These are phyloP conservation scores for Leccinum uliginosum DNA, from an alignment of 768 basidiomycete genomes.

Conservation along the genomic window DNA sequence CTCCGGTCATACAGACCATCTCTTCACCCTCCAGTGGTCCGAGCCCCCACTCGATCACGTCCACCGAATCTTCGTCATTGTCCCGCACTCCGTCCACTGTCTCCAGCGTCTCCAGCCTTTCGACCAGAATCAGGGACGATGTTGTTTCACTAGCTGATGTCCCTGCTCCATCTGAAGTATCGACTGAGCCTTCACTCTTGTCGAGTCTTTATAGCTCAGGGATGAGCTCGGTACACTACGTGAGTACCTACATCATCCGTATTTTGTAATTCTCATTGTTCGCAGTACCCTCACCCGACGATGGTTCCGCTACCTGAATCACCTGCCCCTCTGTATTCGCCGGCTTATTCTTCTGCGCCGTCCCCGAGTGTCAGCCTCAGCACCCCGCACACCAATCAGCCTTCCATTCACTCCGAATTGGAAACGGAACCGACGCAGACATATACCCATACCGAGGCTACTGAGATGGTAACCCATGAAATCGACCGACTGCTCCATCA, in stretches of 20 bases:
- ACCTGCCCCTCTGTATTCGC: constrained; percentile 24
- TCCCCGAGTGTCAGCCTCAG: constrained; percentile 46
- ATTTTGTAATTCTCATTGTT: constrained; percentile 1
- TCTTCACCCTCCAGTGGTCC: constrained; percentile 34
- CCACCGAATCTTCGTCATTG: constrained; percentile 27
- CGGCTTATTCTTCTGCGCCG: constrained; percentile 38
- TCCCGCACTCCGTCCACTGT: constrained; percentile 37
- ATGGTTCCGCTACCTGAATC: constrained; percentile 25
- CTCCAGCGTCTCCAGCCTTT: constrained; percentile 42
- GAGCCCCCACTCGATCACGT: constrained; percentile 29
- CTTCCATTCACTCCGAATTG: constrained; percentile 46
- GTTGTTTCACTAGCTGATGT: constrained; percentile 15
- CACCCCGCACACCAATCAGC: constrained; percentile 43
- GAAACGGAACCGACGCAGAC: constrained; percentile 40
- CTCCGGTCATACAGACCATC: constrained; percentile 20
- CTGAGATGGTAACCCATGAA: constrained; percentile 46
- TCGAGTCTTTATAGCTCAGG: constrained; percentile 36
- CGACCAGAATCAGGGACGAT: constrained; percentile 34
- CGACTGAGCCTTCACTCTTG: constrained; percentile 57
- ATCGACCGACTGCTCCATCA: constrained; percentile 48
- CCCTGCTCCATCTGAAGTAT: constrained; percentile 30
- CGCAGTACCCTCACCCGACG: constrained; percentile 31
- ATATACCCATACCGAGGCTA: constrained; percentile 33
- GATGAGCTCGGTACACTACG: constrained; percentile 26
- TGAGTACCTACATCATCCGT: constrained; percentile 26